A percentile compares a stretch with the other conserved stretches of the same genome.
Conservation (phyloP, 768 basidiomycete genomes). For the Russula vinacea region DNA sequence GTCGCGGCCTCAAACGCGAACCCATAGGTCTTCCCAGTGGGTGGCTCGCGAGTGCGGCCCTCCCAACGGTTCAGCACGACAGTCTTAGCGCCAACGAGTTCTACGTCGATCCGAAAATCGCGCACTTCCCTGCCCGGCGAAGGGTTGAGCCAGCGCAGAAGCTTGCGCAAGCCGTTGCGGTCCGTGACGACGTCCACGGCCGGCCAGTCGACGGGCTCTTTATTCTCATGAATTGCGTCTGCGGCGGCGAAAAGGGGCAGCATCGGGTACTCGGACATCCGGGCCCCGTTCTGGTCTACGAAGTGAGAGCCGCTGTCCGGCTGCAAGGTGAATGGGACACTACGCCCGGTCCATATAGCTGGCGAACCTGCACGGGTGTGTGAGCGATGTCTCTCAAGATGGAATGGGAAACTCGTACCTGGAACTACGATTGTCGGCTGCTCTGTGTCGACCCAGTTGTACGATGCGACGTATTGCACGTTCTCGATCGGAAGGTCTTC, state of each 20-base stretch:
- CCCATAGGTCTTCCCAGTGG: constrained; percentile 46
- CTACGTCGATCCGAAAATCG: constrained; percentile 68
- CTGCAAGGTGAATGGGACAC: constrained; percentile 51
- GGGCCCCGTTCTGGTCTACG: constrained; percentile 57
- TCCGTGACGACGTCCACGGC: constrained; percentile 53
- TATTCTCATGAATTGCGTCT: constrained; percentile 39
- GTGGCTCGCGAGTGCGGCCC: constrained; percentile 36
- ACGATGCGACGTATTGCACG: constrained; percentile 35
- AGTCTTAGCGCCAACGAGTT: constrained; percentile 57
- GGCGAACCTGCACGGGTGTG: constrained; percentile 49
- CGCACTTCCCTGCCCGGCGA: constrained; percentile 34
- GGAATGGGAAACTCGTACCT: constrained; percentile 26
- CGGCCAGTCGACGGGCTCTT: constrained; percentile 38
- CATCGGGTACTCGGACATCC: constrained; percentile 40
- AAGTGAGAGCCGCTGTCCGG: constrained; percentile 50
- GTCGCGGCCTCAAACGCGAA: constrained; percentile 59
- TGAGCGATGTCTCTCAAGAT: not conserved
- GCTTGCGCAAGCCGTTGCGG: constrained; percentile 62
- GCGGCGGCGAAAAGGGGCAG: constrained; percentile 61
- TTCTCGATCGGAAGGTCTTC: constrained; percentile 26
- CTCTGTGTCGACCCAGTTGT: constrained; percentile 33
- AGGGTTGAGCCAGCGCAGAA: constrained; percentile 52
- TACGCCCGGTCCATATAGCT: constrained; percentile 50
- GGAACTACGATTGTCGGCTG: constrained; percentile 37
- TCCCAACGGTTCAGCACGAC: constrained; percentile 62